phyloP scores from a whole-genome alignment of 2,329 filamentous ascomycete genomes.

The Dryadomyces quercus-mongolicae region DNA sequence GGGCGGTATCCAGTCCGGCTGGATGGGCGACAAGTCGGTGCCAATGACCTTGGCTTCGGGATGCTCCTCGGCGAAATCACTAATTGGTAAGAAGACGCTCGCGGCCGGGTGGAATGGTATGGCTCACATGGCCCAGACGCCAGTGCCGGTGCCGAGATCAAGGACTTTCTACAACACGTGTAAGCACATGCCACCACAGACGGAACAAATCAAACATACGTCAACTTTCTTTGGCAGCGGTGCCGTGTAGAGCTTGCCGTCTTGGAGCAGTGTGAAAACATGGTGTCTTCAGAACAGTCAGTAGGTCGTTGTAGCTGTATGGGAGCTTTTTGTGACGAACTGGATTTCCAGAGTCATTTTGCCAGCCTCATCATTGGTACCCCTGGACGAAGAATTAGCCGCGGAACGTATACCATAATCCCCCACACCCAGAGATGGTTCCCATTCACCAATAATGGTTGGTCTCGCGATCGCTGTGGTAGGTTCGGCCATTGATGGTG shows the following conservation, averaged over 20 bases:
- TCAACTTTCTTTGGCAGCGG: background rate
- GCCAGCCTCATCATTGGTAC: background rate
- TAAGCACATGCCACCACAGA: too few relatives aligned
- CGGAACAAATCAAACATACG: background rate
- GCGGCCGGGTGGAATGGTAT: background rate
- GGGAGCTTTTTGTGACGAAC: background rate
- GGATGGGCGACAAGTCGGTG: background rate
- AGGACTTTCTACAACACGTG: background rate
- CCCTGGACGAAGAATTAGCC: background rate
- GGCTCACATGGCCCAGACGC: background rate
- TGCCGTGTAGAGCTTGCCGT: background rate
- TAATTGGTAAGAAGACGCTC: background rate
- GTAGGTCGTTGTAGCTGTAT: background rate
- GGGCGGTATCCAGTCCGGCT: background rate
- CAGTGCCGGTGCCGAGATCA: background rate
- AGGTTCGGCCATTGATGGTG: background rate
- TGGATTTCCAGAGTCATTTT: background rate
- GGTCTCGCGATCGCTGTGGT: background rate
- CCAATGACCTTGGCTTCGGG: background rate
- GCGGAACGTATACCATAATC: background rate
- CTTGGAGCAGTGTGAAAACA: background rate
- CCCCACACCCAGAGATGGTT: background rate
- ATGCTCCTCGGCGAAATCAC: background rate
- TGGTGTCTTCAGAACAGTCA: background rate
- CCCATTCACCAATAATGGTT: background rate